These are phyloP conservation scores for Medicago ruthenica DNA, from an alignment of 306 rosid species.

Conservation along the genomic window DNA sequence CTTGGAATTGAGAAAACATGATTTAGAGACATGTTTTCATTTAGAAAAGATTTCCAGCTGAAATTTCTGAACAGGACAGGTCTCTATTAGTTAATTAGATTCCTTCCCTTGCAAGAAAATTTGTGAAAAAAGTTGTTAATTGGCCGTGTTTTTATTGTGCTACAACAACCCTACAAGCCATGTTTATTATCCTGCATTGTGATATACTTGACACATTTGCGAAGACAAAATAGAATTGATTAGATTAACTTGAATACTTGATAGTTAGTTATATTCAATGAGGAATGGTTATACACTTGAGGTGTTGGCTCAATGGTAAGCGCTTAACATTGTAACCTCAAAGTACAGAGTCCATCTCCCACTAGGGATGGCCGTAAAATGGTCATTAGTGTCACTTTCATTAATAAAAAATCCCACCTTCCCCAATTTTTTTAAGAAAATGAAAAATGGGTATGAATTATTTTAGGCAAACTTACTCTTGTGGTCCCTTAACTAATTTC, in stretches of 20 bases:
- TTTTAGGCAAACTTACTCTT: no score
- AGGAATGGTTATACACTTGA: not conserved
- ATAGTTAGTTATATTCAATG: constrained; percentile 10
- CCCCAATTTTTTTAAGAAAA: no score
- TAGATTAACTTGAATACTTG: constrained; percentile 23
- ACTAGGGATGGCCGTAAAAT: no score
- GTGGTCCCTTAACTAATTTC: no score
- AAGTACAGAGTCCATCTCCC: no score
- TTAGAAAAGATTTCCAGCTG: not conserved
- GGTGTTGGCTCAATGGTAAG: no score
- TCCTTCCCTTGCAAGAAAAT: not conserved
- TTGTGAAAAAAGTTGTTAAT: not conserved
- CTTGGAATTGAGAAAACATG: not conserved
- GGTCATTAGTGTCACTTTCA: no score
- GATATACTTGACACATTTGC: no score
- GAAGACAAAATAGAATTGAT: not conserved
- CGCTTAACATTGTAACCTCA: no score
- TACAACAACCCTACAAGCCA: not conserved
- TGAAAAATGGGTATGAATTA: not conserved
- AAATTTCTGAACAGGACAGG: not conserved
- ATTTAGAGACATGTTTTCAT: not conserved
- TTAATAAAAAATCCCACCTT: no score
- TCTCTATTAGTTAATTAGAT: not conserved
- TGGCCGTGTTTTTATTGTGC: not conserved
- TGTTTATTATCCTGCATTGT: not conserved